Base-by-base conservation (phyloP, 2,329 filamentous ascomycete genomes). In the Aureobasidium vineae region DNA sequence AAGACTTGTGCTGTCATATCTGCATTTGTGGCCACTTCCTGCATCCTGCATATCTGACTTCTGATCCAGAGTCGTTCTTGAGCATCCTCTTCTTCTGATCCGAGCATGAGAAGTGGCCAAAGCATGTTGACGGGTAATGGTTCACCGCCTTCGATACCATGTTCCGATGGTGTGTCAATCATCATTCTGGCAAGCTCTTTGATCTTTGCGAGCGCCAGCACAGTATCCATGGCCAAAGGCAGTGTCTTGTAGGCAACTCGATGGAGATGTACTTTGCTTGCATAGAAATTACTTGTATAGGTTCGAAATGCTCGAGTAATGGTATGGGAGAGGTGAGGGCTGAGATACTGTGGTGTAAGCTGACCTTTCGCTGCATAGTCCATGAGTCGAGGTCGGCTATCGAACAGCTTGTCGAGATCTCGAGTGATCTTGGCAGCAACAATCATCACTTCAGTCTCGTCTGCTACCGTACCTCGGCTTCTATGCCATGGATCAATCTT, bases 391-490 rank as follows among this genome's bases (percentile, higher is more conserved):
- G 84, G 85, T 2, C 83, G 77, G 41, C 81, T 77, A 2, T 81
- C 79, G 70, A 84, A 84, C 1, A 86, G 72, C 1, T 77, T 75
- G n/a, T 80, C 77, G 8, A 85, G 74, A 70, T 86, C 83, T 16
- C 77, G 76, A 2, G 79, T 77, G 57, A 86, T 86, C 60, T 78
- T 75, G 1, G 82, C 78, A 1, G 80, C 84, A 53, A 83, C 78
- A 38, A 80, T 79, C 83, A 86, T 85, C 1, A 85, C 83, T 66
- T 86, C 83, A 1, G 81, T 85, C 74, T 86, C 83, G 70, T 86
- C 84, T 59, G 84, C 79, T 11, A 86, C 84, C 0, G 83, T 86
- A 5, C 83, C 83, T 8, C 84, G 79, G 28, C 79, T 79, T 13
- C 84, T 80, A 71, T 86, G 83, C 82, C 83, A 85, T 0, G 79